phyloP scores from a whole-genome alignment of 768 basidiomycete genomes.

The Pholiota conissans region DNA sequence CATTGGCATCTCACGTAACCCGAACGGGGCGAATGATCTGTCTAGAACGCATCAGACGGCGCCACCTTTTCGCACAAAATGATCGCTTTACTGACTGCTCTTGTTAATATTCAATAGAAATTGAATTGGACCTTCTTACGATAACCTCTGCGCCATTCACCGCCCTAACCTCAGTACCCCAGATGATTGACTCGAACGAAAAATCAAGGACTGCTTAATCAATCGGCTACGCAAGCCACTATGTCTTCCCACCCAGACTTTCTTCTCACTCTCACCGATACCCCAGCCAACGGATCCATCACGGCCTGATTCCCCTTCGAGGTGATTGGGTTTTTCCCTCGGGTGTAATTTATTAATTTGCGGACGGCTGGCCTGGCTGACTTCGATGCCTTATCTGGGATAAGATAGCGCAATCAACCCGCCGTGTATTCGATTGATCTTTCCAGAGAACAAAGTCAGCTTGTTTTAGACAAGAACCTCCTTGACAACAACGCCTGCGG shows the following conservation, averaged over 20 bases:
- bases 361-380: neutral
- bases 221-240: neutral
- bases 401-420: neutral
- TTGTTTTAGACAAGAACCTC: neutral
- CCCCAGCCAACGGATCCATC: slow-evolving; percentile 20
- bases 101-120: neutral
- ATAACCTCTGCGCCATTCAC: neutral
- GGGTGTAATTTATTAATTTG: slow-evolving; percentile 8
- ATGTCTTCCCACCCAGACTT: slow-evolving; percentile 2
- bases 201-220: neutral
- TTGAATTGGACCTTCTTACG: neutral
- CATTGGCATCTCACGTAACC: slow-evolving; percentile 16
- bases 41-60: slow-evolving; percentile 11
- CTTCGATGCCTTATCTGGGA: slow-evolving; percentile 2
- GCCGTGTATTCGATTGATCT: neutral
- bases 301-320: slow-evolving; percentile 12
- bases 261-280: slow-evolving; percentile 26
- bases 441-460: slow-evolving; percentile 5
- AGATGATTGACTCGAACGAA: neutral
- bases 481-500: slow-evolving; percentile 3
- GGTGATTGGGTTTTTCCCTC: slow-evolving; percentile 10
- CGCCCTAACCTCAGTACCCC: neutral
- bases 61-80: slow-evolving; percentile 9
- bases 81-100: neutral
- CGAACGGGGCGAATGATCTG: slow-evolving; percentile 1